phyloP scores from a whole-genome alignment of 1,139 yeast species.

The Suhomyces guaymorum region DNA sequence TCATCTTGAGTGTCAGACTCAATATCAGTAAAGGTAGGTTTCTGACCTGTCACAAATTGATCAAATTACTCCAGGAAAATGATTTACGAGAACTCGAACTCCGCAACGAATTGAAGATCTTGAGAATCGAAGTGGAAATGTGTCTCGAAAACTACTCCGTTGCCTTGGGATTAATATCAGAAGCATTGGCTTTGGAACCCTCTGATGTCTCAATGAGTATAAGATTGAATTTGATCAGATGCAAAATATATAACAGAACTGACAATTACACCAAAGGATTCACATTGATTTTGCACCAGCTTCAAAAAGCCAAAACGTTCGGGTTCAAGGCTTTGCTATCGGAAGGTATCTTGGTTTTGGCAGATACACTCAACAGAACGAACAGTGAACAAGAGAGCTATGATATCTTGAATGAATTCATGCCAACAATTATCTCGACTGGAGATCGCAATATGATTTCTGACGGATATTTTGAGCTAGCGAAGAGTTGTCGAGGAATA shows the following conservation, averaged over 20 bases:
- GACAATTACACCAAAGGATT: conserved; percentile 44
- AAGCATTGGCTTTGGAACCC: conserved; percentile 23
- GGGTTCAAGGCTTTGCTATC: conserved; percentile 41
- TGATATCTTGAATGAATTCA: conserved; percentile 32
- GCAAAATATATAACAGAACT: conserved; percentile 38
- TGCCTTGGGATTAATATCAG: conserved; percentile 40
- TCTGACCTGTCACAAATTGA: conserved; percentile 25
- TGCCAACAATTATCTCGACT: conserved; percentile 43
- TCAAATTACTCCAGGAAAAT: conserved; percentile 23
- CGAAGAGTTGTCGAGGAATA: conserved; percentile 28
- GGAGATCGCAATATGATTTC: conserved; percentile 37
- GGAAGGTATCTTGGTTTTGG: conserved; percentile 43
- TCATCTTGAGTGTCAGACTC: conserved; percentile 37
- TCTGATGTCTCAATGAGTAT: conserved; percentile 42
- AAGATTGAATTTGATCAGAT: conserved; percentile 46
- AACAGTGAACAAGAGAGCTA: conserved; percentile 39
- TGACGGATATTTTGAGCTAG: conserved; percentile 39
- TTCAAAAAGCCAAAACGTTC: conserved; percentile 40
- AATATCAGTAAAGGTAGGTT: conserved; percentile 40
- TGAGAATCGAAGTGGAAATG: conserved; percentile 24
- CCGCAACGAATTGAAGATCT: conserved; percentile 27
- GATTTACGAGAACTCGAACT: conserved; percentile 36
- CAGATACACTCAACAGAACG: conserved; percentile 38
- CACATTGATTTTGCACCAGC: conserved; percentile 46
- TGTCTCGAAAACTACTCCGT: conserved; percentile 30